Evolutionary conservation across 2,329 filamentous ascomycete genomes (phyloP).

Genomic region (Tolypocladium paradoxum): DNA sequence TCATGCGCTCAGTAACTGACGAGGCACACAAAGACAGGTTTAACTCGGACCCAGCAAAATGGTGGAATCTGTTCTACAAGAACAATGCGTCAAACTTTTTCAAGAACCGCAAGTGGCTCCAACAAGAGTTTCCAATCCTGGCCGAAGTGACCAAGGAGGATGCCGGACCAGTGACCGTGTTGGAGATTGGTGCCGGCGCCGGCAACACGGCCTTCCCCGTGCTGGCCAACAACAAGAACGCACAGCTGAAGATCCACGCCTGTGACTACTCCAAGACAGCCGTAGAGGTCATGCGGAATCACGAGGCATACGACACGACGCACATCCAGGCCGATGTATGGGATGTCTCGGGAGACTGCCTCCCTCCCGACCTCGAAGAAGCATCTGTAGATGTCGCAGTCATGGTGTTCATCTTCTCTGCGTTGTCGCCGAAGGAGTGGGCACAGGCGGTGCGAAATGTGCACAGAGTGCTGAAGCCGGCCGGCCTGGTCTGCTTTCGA

Average conservation of each 20-base stretch:
- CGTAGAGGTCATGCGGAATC: conserved; percentile 79
- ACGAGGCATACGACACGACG: conserved; percentile 62
- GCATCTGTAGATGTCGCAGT: conserved; percentile 84
- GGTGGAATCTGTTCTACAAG: conserved; percentile 98
- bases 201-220: conserved; percentile 96
- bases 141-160: conserved; percentile 60
- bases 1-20: conserved; percentile 25
- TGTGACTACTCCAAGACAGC: conserved; percentile 96
- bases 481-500: conserved; percentile 87
- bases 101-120: conserved; percentile 95
- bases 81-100: conserved; percentile 98
- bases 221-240: conserved; percentile 73
- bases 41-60: conserved; percentile 82
- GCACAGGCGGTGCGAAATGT: conserved; percentile 70
- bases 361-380: conserved; percentile 68
- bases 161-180: conserved; percentile 57
- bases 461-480: conserved; percentile 73
- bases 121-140: conserved; percentile 91
- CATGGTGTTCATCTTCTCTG: conserved; percentile 96
- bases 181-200: conserved; percentile 91
- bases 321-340: conserved; percentile 85
- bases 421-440: conserved; percentile 80
- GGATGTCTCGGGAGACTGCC: conserved; percentile 65
- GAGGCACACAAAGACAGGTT: conserved; percentile 52
- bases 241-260: conserved; percentile 72